These are phyloP conservation scores for Lentinula novae-zelandiae DNA, from an alignment of 1,284 basidiomycete genomes.

Conservation along the genomic window DNA sequence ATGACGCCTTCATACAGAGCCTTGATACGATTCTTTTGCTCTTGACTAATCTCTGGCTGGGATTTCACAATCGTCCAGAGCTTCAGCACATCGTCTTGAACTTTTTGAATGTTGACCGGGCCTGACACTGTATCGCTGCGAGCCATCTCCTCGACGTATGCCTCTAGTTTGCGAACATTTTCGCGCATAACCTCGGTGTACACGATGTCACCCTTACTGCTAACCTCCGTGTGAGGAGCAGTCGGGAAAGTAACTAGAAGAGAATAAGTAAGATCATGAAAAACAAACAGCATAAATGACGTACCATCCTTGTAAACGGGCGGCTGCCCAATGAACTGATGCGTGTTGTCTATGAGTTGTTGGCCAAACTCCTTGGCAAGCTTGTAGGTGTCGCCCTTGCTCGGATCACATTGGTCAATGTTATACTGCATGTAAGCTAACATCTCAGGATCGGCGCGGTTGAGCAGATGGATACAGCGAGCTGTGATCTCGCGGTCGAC, in stretches of 20 bases:
- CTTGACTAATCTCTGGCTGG: conserved; percentile 93
- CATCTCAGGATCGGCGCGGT: conserved; percentile 90
- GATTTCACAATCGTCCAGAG: conserved; percentile 97
- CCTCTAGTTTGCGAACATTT: conserved; percentile 95
- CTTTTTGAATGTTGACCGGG: conserved; percentile 91
- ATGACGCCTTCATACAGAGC: conserved; percentile 96
- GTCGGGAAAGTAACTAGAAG: conserved; percentile 92
- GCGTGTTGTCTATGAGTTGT: conserved; percentile 92
- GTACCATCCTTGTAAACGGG: conserved; percentile 92
- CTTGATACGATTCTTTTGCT: conserved; percentile 97
- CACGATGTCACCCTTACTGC: conserved; percentile 89
- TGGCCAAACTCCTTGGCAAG: conserved; percentile 97
- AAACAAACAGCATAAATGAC: conserved; percentile 23
- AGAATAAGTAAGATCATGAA: conserved; percentile 7
- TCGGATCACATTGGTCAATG: conserved; percentile 81
- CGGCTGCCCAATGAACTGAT: conserved; percentile 77
- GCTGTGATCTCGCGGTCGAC: conserved; percentile 96
- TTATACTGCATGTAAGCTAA: conserved; percentile 95
- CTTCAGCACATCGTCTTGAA: conserved; percentile 93
- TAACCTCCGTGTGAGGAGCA: conserved; percentile 93
- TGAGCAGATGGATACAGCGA: conserved; percentile 95
- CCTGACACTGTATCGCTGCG: conserved; percentile 84
- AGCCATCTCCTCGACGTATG: conserved; percentile 99
- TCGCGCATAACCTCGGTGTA: conserved; percentile 94
- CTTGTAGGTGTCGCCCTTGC: conserved; percentile 86